phyloP scores from a whole-genome alignment of 306 rosid genomes.

The Acacia melanoxylon region DNA sequence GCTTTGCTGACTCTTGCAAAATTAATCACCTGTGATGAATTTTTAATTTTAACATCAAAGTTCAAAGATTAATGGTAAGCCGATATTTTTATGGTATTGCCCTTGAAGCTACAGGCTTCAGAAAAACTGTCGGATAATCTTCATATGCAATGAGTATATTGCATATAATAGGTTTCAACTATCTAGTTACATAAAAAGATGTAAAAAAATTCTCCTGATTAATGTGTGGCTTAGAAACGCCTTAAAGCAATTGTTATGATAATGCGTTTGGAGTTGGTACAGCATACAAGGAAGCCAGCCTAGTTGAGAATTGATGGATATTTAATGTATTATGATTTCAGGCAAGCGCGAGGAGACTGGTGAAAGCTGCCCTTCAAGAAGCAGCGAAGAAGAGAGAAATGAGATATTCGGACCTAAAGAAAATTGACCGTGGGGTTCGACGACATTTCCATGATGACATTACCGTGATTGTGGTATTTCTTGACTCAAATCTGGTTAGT shows the following conservation, averaged over 20 bases:
- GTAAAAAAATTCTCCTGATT: not conserved
- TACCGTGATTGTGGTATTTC: constrained; percentile 86
- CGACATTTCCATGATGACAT: constrained; percentile 98
- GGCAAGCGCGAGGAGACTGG: constrained; percentile 95
- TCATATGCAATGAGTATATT: not conserved
- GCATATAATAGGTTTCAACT: not conserved
- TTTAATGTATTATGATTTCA: constrained; percentile 45
- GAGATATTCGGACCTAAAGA: constrained; percentile 97
- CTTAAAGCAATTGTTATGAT: not conserved
- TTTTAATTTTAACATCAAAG: not conserved
- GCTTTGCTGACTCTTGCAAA: not conserved
- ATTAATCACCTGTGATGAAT: not conserved
- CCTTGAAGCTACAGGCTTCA: not conserved
- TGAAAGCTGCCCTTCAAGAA: constrained; percentile 71
- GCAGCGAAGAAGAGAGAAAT: constrained; percentile 98
- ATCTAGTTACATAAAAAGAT: not conserved
- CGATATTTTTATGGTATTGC: not conserved
- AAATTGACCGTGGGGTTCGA: constrained; percentile 94
- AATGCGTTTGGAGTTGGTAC: not conserved
- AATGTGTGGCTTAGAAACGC: not conserved
- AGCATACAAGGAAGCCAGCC: not conserved
- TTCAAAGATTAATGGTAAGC: not conserved
- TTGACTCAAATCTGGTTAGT: constrained; percentile 73
- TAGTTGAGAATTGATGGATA: not conserved
- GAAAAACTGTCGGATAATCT: not conserved